These are phyloP conservation scores for Xylaria sp. DNA, from an alignment of 2,329 filamentous ascomycete genomes.

Conservation along the genomic window DNA sequence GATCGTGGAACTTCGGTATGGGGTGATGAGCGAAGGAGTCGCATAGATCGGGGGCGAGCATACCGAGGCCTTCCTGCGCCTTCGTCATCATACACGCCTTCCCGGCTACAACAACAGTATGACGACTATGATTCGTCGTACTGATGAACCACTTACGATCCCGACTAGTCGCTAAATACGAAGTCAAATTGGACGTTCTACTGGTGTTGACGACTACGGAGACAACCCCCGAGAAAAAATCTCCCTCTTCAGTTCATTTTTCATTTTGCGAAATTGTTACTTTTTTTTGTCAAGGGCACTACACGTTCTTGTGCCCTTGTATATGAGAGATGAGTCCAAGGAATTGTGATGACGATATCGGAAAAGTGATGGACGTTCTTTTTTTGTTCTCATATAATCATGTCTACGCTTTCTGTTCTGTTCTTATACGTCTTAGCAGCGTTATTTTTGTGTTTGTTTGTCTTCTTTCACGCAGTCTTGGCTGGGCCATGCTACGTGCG, in stretches of 20 bases:
- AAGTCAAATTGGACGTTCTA: conserved; percentile 13
- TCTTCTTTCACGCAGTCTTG: conserved; percentile 48
- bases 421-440: conserved; percentile 37
- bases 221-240: conserved; percentile 5
- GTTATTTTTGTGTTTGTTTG: conserved; percentile 43
- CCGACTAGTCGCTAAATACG: conserved; percentile 6
- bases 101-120: conserved; percentile 32
- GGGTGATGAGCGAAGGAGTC: conserved; percentile 59
- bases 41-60: conserved; percentile 60
- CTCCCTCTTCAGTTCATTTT: conserved; percentile 36
- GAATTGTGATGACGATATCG: conserved; percentile 40
- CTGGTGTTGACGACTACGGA: background rate
- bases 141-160: background rate
- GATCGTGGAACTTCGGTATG: conserved; percentile 62
- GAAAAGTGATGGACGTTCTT: conserved; percentile 26
- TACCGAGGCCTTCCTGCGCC: conserved; percentile 49
- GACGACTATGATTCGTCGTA: conserved; percentile 27
- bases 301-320: conserved; percentile 42
- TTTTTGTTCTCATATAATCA: conserved; percentile 34
- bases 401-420: conserved; percentile 35
- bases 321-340: conserved; percentile 48
- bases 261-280: conserved; percentile 34
- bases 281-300: conserved; percentile 26
- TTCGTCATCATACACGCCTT: conserved; percentile 31
- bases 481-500: conserved; percentile 50